These are phyloP conservation scores for Rhodofomes roseus DNA, from an alignment of 1,284 basidiomycete genomes.

Conservation along the genomic window DNA sequence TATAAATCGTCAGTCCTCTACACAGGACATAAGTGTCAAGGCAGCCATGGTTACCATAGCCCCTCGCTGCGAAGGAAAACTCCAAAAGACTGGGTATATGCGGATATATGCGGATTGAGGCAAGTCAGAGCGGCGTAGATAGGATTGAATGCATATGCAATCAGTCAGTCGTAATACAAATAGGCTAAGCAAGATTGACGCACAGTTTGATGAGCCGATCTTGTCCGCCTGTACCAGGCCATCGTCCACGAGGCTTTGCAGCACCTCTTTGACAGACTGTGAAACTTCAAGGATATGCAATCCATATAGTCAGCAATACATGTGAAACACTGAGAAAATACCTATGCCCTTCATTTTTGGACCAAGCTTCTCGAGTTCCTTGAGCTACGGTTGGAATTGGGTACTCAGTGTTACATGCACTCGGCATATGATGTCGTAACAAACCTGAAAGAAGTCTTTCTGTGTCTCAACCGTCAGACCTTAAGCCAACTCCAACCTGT, in stretches of 20 bases:
- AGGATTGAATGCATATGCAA: too few species aligned
- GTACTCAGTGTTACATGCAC: neutral
- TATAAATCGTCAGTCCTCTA: neutral
- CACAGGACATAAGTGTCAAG: neutral
- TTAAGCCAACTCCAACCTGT: neutral
- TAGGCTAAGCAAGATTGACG: constrained; percentile 27
- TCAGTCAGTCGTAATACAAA: too few species aligned
- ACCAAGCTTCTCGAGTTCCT: constrained; percentile 83
- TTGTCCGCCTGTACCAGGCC: constrained; percentile 82
- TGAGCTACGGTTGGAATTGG: constrained; percentile 47
- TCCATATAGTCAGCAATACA: neutral
- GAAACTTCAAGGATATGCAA: constrained; percentile 58
- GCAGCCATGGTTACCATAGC: constrained; percentile 51
- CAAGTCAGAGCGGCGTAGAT: too few species aligned
- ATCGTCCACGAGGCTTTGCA: constrained; percentile 82
- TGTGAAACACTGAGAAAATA: constrained; percentile 22
- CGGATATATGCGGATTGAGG: constrained; percentile 28
- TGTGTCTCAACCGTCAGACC: constrained; percentile 24
- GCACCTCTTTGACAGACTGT: constrained; percentile 84
- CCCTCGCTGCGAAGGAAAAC: constrained; percentile 84
- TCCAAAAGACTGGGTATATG: constrained; percentile 75
- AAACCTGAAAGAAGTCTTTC: constrained; percentile 85
- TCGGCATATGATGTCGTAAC: neutral
- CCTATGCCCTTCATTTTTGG: constrained; percentile 88
- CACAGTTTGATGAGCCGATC: constrained; percentile 89